These are phyloP conservation scores for Coemansia sp. DNA, from an alignment of 192 early-diverging fungal genomes.

Conservation along the genomic window DNA sequence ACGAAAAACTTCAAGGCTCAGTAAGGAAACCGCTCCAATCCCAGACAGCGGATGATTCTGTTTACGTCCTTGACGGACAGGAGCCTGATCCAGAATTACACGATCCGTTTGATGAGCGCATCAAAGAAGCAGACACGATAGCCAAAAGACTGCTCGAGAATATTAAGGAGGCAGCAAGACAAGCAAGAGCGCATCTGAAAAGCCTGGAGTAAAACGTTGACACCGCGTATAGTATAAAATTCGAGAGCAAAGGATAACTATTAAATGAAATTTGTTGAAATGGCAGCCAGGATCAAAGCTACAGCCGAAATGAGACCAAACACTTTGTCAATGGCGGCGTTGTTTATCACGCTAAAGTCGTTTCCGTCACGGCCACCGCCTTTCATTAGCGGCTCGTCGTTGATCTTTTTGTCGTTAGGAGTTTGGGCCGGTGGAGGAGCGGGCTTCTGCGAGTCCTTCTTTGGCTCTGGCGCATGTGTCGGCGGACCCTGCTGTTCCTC, in stretches of 20 bases:
- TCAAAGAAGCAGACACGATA: background rate
- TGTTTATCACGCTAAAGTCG: constrained; percentile 32
- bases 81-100: background rate
- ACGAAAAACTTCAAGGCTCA: background rate
- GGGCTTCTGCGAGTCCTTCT: constrained; percentile 1
- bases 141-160: background rate
- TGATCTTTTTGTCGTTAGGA: background rate
- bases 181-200: background rate
- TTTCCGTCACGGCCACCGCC: constrained; percentile 3
- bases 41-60: background rate
- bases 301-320: background rate
- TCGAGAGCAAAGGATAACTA: background rate
- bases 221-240: no score
- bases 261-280: background rate
- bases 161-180: background rate
- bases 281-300: background rate
- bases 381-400: constrained; percentile 16
- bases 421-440: constrained; percentile 13
- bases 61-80: background rate
- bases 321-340: background rate
- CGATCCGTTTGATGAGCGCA: background rate
- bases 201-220: background rate
- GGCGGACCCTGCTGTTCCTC: constrained; percentile 19
- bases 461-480: constrained; percentile 3
- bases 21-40: background rate